A percentile compares a stretch with the other conserved stretches of the same genome.
These are phyloP conservation scores for Pleurotus citrinopileatus DNA, from an alignment of 768 basidiomycete species.

Conservation along the genomic window DNA sequence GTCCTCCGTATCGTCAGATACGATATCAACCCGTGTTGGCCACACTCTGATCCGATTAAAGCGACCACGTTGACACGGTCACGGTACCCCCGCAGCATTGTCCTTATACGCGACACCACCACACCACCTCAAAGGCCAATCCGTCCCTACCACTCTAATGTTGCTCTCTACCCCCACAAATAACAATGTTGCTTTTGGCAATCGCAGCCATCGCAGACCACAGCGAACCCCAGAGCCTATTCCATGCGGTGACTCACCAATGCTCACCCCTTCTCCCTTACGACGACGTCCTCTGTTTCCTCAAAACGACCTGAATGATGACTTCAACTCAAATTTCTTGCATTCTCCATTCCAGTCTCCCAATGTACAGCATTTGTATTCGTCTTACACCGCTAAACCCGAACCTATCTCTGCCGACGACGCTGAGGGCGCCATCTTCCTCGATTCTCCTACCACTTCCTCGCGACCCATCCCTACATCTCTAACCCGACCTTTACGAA, in stretches of 20 bases:
- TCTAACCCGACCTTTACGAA: conserved; percentile 50
- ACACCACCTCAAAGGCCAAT: conserved; percentile 17
- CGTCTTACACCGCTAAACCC: conserved; percentile 35
- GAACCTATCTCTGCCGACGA: conserved; percentile 48
- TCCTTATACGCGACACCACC: conserved; percentile 17
- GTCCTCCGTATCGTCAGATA: background rate
- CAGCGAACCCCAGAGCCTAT: conserved; percentile 24
- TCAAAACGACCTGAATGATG: conserved; percentile 22
- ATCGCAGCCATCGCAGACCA: conserved; percentile 26
- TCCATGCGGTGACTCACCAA: conserved; percentile 48
- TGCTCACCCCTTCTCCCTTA: conserved; percentile 66
- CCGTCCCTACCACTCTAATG: conserved; percentile 36
- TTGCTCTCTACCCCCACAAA: conserved; percentile 43
- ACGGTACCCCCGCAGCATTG: conserved; percentile 17
- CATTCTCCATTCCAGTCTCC: conserved; percentile 50
- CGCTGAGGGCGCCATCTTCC: conserved; percentile 56
- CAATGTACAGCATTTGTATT: conserved; percentile 31
- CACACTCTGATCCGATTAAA: conserved; percentile 1
- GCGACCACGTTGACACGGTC: conserved; percentile 14
- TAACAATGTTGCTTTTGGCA: conserved; percentile 30
- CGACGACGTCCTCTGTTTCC: conserved; percentile 42
- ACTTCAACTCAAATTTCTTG: conserved; percentile 51
- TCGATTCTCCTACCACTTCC: conserved; percentile 42
- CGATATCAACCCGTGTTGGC: conserved; percentile 1
- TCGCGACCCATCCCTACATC: conserved; percentile 34